Evolutionary conservation across 2,329 filamentous ascomycete genomes (phyloP).

Genomic region (Fusarium sp.): DNA sequence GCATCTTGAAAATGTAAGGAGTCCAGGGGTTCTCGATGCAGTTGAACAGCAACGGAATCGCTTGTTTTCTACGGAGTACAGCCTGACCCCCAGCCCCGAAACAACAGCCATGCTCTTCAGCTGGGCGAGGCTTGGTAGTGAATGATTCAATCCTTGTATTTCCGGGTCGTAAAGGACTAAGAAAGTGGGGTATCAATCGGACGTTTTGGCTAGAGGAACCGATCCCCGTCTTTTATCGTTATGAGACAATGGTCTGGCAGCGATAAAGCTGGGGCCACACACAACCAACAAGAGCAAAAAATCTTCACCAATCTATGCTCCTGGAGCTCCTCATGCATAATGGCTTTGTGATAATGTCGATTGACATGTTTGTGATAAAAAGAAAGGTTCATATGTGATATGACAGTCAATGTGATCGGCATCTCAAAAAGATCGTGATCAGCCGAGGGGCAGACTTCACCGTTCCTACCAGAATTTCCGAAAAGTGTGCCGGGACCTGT

Average conservation of each 20-base stretch:
- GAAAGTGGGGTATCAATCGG: slow-evolving; percentile 5
- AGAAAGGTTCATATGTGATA: not conserved
- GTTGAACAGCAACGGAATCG: slow-evolving; percentile 10
- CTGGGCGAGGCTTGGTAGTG: slow-evolving; percentile 10
- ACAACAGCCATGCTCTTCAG: slow-evolving; percentile 21
- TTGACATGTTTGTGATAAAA: not conserved
- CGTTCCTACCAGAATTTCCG: slow-evolving; percentile 28
- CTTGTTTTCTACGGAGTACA: slow-evolving; percentile 15
- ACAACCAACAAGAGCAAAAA: not conserved
- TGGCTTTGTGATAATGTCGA: not conserved
- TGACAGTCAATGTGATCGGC: slow-evolving; percentile 5
- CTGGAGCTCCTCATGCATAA: not conserved
- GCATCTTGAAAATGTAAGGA: not conserved
- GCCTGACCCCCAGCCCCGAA: slow-evolving; percentile 27
- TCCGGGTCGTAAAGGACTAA: not conserved
- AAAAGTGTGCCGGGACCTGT: slow-evolving; percentile 10
- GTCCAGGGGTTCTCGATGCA: not conserved
- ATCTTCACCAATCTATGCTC: slow-evolving; percentile 7
- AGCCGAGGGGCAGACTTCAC: slow-evolving; percentile 7
- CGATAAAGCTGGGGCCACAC: slow-evolving; percentile 25
- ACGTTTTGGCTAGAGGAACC: slow-evolving; percentile 19
- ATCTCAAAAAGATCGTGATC: slow-evolving; percentile 23
- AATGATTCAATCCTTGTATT: slow-evolving; percentile 15
- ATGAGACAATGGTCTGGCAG: slow-evolving; percentile 42
- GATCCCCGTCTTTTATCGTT: slow-evolving; percentile 20